Conservation (phyloP, 1,284 basidiomycete species). For the Ceratobasidium sp. region DNA sequence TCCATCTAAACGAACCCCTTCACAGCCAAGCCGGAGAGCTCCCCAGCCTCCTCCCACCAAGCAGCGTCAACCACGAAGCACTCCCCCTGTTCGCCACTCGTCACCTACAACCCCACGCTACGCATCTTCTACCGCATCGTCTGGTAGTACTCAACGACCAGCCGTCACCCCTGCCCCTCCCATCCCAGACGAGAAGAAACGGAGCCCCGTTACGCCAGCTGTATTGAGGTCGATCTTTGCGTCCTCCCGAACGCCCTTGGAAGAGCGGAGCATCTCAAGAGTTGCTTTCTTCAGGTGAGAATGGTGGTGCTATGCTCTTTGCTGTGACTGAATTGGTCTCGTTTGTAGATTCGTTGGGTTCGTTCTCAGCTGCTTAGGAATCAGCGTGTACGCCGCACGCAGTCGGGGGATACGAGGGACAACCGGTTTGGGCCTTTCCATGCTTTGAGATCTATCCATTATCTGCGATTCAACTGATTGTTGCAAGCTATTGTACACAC, state of each 20-base stretch:
- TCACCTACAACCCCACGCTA: constrained; percentile 34
- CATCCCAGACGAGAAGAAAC: constrained; percentile 49
- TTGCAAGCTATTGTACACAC: constrained; percentile 5
- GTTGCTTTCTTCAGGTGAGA: constrained; percentile 79
- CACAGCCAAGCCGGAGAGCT: constrained; percentile 16
- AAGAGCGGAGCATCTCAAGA: constrained; percentile 79
- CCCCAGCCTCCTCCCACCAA: constrained; percentile 11
- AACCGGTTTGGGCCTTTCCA: constrained; percentile 42
- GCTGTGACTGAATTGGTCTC: not conserved
- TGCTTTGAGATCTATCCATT: constrained; percentile 11
- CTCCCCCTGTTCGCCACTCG: constrained; percentile 14
- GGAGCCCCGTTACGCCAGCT: constrained; percentile 80
- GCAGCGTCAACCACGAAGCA: constrained; percentile 7
- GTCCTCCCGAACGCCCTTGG: constrained; percentile 74
- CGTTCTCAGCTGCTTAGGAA: constrained; percentile 75
- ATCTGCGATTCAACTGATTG: constrained; percentile 7
- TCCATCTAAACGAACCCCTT: constrained; percentile 14
- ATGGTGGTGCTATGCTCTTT: constrained; percentile 3
- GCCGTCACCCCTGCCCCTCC: constrained; percentile 5
- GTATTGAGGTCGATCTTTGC: constrained; percentile 80
- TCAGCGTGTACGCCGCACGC: constrained; percentile 72
- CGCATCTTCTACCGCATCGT: constrained; percentile 30
- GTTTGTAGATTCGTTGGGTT: constrained; percentile 73
- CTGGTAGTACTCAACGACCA: constrained; percentile 32
- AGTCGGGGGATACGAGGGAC: constrained; percentile 57